Evolutionary conservation across 176 grass and related monocot species (phyloP), one percentile per base, ranked within the genome.

Genomic region (Secale cereale): DNA sequence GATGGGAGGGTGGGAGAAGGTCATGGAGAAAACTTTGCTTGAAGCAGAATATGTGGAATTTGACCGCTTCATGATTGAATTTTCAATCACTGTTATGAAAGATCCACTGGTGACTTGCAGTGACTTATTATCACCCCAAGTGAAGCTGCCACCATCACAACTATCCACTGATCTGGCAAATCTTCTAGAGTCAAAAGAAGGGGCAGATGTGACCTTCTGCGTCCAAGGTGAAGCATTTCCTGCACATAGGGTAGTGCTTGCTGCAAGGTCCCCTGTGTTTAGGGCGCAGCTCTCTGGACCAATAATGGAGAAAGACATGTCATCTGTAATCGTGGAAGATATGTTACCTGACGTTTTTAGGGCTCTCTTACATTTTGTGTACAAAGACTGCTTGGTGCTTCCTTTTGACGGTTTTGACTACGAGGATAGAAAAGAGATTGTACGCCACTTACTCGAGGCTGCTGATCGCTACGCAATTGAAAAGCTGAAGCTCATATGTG

Each of bases 391-490:
- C 8, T 45, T 37, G 22, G n/a, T 70, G 1, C 68, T 11, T 40
- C 35, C 33, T 13, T 70, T 70, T 4, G 9, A n/a, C 6, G 68
- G 6, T 25, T 40, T 40, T 5, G 20, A 70, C 5, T 2, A 25
- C 20, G 11, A 23, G 4, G 35, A 5, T 6, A 22, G 10, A 6
- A 39, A 6, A 23, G 35, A 70, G 20, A n/a, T 70, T n/a, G 0
- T 70, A 23, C 36, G 35, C 20, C 68, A 70, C 68, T 25, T 70
- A 13, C 33, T 70, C 11, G 10, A 10, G 4, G 35, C 68, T 14
- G 86, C 79, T 0, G 80, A 91, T 32, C 59, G 63, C 36, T 91
- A 87, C 36, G 74, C 30, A 0, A 3, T 80, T 20, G 75, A 81
- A 15, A 80, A 81, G 48, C 63, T 81, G 7, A 83, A 40, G 45